Evolutionary conservation across 2,329 filamentous ascomycete species (phyloP), one percentile per base, ranked within the genome.

Genomic region (Lasiodiplodia gonubiensis): DNA sequence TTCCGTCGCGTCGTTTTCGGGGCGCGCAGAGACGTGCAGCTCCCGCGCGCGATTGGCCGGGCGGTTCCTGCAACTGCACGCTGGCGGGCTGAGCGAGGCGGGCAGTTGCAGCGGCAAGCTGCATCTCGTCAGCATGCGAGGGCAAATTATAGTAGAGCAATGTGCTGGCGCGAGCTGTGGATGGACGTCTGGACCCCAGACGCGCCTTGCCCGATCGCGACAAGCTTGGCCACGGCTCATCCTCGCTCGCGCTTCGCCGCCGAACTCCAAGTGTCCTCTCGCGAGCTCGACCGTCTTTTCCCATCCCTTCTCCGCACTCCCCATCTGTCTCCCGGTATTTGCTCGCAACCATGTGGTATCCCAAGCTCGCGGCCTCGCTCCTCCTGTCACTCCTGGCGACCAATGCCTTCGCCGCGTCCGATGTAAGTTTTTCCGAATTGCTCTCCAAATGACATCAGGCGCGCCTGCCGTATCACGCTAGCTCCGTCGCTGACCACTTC

Each of bases 311-410:
- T 42, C 65, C 37, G 14, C 53, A 27, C 65, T 37, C 59, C 54
- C 57, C 25, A 52, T 67, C 64, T 69, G 73, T 66, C 73, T 21
- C n/a, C 59, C 42, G 59, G 57, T 61, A 6, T 63, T 37, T 37
- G 21, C 46, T 63, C 59, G 59, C 59, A 63, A 76, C 78, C 77
- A 95, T 95, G 92, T 88, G 90, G 82, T 88, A 86, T 77, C 85
- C 92, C 80, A 90, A 89, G 82, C 85, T 91, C 75, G 88, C 91
- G 73, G 85, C 90, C 68, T 82, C 94, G 74, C 89, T 90, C 73
- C 81, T 94, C 70, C 83, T 93, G 80, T 90, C 91, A 70, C 82
- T 92, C 74, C 87, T 88, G 78, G 86, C 89, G 72, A 82, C 91
- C 71, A 85, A 87, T 78, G 88, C 86, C 74, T 84, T 88, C 73